phyloP scores from a whole-genome alignment of 2,329 filamentous ascomycete species.

The Harringtonia lauricola region DNA sequence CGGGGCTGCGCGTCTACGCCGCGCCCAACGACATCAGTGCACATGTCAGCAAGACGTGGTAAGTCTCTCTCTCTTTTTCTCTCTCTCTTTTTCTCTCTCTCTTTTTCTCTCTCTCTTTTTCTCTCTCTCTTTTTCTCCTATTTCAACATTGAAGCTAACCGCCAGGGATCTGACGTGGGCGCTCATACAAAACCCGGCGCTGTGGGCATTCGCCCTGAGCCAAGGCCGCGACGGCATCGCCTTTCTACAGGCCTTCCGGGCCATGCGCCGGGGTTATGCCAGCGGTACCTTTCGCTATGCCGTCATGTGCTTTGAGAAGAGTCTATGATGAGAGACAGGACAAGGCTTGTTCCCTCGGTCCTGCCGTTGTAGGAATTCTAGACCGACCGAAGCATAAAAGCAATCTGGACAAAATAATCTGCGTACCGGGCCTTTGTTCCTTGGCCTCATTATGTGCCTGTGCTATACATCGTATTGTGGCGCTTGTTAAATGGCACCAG shows the following conservation, averaged over 20 bases:
- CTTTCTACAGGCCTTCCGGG: slow-evolving; percentile 49
- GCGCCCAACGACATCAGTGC: slow-evolving; percentile 45
- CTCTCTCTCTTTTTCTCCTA: background rate
- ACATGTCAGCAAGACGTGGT: slow-evolving; percentile 50
- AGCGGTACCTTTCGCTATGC: slow-evolving; percentile 48
- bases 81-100: background rate
- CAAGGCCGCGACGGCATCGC: slow-evolving; percentile 49
- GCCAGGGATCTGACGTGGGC: slow-evolving; percentile 51
- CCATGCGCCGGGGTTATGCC: slow-evolving; percentile 48
- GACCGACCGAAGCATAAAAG: background rate
- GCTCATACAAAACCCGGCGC: slow-evolving; percentile 45
- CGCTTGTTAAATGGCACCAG: too few relatives aligned
- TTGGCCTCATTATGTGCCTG: too few relatives aligned
- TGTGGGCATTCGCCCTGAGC: slow-evolving; percentile 50
- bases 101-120: background rate
- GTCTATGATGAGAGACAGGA: too few relatives aligned
- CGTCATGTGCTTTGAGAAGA: slow-evolving; percentile 46
- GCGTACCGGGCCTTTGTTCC: too few relatives aligned
- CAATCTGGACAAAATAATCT: too few relatives aligned
- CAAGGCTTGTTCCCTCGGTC: too few relatives aligned
- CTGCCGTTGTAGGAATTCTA: background rate
- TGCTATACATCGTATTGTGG: too few relatives aligned
- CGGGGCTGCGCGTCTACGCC: slow-evolving; percentile 32
- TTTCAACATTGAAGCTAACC: background rate
- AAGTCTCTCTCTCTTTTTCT: slow-evolving; percentile 12